Percentiles rank a stretch among this genome's conserved stretches.
These are phyloP conservation scores for Thermomucor indicae-seudaticae DNA, from an alignment of 371 early-diverging fungal species.

Conservation along the genomic window DNA sequence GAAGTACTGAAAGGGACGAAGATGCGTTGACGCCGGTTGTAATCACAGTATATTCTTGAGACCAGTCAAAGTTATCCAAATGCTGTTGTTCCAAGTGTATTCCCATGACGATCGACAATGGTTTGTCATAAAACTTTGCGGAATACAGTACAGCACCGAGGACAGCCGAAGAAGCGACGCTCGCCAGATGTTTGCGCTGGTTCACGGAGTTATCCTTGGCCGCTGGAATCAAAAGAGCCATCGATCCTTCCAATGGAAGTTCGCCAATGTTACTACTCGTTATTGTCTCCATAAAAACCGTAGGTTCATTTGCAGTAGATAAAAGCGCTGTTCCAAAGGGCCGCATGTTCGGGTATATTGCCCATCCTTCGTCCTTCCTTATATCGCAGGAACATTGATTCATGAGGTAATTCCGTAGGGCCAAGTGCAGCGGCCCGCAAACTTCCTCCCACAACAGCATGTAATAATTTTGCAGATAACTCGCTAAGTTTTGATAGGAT, in stretches of 20 bases:
- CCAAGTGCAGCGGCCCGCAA: constrained; percentile 14
- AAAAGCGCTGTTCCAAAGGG: constrained; percentile 3
- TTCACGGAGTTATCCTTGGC: not conserved
- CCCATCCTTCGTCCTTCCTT: not conserved
- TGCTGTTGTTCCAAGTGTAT: too few relatives aligned
- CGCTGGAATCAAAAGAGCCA: constrained; percentile 1
- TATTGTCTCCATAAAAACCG: constrained; percentile 3
- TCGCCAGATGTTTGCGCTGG: not conserved
- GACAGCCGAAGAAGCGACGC: too few relatives aligned
- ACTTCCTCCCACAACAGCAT: constrained; percentile 26
- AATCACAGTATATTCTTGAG: constrained; percentile 16
- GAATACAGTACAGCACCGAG: too few relatives aligned
- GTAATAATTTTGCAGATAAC: constrained; percentile 25
- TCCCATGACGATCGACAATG: too few relatives aligned
- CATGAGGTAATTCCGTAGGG: constrained; percentile 1
- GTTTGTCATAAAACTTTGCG: too few relatives aligned
- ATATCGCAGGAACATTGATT: not conserved
- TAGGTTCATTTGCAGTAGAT: constrained; percentile 7
- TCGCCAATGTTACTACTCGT: not conserved
- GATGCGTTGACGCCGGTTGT: constrained; percentile 14
- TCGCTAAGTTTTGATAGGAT: constrained; percentile 7
- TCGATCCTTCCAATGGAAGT: constrained; percentile 5
- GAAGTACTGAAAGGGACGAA: constrained; percentile 13
- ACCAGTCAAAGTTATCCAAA: constrained; percentile 6
- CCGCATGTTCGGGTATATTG: not conserved